phyloP scores from a whole-genome alignment of 495 filamentous ascomycete species.

The Paragyromitra xinjiangensis region DNA sequence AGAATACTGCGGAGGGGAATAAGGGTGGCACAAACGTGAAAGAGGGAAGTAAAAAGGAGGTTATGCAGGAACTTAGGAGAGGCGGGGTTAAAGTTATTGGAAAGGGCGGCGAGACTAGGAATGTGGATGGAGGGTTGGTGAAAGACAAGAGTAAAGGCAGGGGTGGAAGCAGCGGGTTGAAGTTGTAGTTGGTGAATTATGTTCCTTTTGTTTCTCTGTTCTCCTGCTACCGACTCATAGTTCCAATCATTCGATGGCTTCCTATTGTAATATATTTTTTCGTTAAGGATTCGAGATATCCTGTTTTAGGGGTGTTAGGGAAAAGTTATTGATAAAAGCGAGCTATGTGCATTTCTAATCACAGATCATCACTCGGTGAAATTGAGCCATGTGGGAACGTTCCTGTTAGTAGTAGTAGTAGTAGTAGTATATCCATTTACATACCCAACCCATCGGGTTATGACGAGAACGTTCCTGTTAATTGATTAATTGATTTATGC shows the following conservation, averaged over 20 bases:
- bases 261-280: conserved; percentile 31
- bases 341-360: not conserved
- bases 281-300: conserved; percentile 40
- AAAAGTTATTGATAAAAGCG: conserved; percentile 26
- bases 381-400: no score
- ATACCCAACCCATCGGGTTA: no score
- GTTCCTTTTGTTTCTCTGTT: conserved; percentile 12
- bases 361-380: no score
- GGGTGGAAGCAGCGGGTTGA: conserved; percentile 51
- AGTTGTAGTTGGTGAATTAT: conserved; percentile 43
- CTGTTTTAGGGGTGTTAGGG: conserved; percentile 15
- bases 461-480: no score
- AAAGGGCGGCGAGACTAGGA: conserved; percentile 82
- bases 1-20: conserved; percentile 58
- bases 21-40: conserved; percentile 79
- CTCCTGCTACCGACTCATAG: conserved; percentile 1
- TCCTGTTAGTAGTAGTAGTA: no score
- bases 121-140: conserved; percentile 80
- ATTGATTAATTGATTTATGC: no score
- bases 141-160: conserved; percentile 57
- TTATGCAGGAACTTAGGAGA: conserved; percentile 81
- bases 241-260: not conserved
- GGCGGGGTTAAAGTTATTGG: conserved; percentile 93
- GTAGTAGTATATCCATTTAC: no score
- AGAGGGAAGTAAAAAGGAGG: conserved; percentile 69